phyloP scores from a whole-genome alignment of 2,329 filamentous ascomycete species.

The Cladosporium sp. region DNA sequence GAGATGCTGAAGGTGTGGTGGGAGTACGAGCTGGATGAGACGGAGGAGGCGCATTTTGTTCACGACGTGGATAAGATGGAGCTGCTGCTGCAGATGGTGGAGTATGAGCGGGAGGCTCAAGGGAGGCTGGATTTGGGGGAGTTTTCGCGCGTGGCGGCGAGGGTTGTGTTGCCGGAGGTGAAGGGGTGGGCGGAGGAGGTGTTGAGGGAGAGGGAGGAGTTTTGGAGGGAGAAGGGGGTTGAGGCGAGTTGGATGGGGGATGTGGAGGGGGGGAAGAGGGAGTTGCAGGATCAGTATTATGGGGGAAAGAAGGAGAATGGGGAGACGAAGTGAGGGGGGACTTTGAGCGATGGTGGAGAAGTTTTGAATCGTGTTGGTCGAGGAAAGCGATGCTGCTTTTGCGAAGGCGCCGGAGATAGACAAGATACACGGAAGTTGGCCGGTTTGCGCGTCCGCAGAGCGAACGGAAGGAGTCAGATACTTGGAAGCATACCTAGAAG shows the following conservation, averaged over 20 bases:
- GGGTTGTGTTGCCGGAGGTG: conserved; percentile 70
- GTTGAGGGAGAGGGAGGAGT: conserved; percentile 65
- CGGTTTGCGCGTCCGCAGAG: too few relatives aligned
- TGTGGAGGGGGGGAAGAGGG: conserved; percentile 23
- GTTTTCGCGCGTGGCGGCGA: conserved; percentile 71
- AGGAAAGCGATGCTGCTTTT: too few relatives aligned
- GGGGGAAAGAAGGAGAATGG: conserved; percentile 9
- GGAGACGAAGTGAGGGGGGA: not conserved
- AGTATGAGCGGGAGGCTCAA: conserved; percentile 74
- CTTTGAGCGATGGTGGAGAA: too few relatives aligned
- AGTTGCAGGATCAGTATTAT: conserved; percentile 32
- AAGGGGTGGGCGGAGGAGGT: conserved; percentile 72
- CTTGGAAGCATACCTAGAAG: too few relatives aligned
- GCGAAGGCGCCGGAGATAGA: too few relatives aligned
- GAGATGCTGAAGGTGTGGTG: conserved; percentile 80
- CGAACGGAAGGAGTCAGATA: too few relatives aligned
- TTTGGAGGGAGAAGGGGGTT: conserved; percentile 53
- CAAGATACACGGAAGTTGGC: too few relatives aligned
- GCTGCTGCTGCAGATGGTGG: conserved; percentile 87
- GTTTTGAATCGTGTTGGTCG: too few relatives aligned
- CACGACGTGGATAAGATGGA: conserved; percentile 98
- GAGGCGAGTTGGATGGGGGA: conserved; percentile 20
- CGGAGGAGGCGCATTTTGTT: conserved; percentile 79
- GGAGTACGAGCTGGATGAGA: conserved; percentile 87
- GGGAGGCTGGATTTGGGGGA: conserved; percentile 71